Evolutionary conservation across 1,284 basidiomycete species (phyloP), one percentile per base, ranked within the genome.

Genomic region (Cutaneotrichosporon sp.): DNA sequence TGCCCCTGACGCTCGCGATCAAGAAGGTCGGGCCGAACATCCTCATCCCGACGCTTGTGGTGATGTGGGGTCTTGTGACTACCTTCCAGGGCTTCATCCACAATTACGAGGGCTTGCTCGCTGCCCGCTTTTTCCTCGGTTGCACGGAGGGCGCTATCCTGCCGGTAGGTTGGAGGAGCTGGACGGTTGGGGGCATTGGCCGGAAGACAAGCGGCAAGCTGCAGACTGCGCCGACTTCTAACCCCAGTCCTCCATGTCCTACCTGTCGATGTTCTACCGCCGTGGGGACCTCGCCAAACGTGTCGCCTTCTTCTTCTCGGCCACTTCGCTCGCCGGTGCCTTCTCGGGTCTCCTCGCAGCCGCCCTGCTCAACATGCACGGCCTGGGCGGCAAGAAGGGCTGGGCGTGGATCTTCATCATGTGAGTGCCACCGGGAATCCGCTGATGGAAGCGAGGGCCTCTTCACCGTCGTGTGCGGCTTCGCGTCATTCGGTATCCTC

Each of bases 141-240:
- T 60, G 83, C 0, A 83, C 81, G 57, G 84, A 85, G 74, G 83
- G 84, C 42, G 84, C 84, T 19, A 74, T 86, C 14, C 78, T 85
- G 14, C 84, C 84, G 3, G 83, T 83, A 17, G 17, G 48, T 31
- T 1, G 34, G 3, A n/a, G n/a, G n/a, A n/a, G n/a, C n/a, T n/a
- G n/a, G n/a, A n/a, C n/a, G n/a, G n/a, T n/a, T n/a, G n/a, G n/a
- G n/a, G n/a, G n/a, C n/a, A n/a, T n/a, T n/a, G n/a, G n/a, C n/a
- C n/a, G n/a, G n/a, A n/a, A 10, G 14, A 10, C 29, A 14, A 31
- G 29, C 29, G 29, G 12, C 8, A 16, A 35, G n/a, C 19, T 29
- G 27, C 27, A 6, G 27, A 29, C 27, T 29, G 7, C 7, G 12
- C 27, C 27, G 27, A 6, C 27, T 29, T 29, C 52, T 49, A 9